These are phyloP conservation scores for Fraxinus paxiana DNA, from an alignment of 305 asterid species.

Conservation along the genomic window DNA sequence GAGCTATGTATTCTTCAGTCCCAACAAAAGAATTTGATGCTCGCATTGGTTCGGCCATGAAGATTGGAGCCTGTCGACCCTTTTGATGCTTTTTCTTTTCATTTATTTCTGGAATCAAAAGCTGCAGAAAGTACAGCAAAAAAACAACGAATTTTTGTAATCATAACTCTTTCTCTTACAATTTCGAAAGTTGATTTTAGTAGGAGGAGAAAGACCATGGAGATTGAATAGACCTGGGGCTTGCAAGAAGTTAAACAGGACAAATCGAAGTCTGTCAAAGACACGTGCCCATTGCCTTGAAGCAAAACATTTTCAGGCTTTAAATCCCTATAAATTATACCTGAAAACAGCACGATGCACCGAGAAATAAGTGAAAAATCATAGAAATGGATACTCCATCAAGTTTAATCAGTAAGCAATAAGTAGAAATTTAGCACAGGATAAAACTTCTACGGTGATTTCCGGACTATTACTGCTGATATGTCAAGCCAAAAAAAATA, in stretches of 20 bases:
- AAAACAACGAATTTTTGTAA: slow-evolving; percentile 2
- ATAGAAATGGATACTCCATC: background rate
- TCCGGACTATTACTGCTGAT: background rate
- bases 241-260: slow-evolving; percentile 97
- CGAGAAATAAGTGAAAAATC: background rate
- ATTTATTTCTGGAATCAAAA: slow-evolving; percentile 63
- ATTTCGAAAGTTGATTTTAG: background rate
- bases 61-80: slow-evolving; percentile 64
- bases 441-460: background rate
- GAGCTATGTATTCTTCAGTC: slow-evolving; percentile 96
- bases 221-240: slow-evolving; percentile 59
- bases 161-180: background rate
- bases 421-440: background rate
- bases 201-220: slow-evolving; percentile 3
- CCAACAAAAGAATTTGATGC: slow-evolving; percentile 97
- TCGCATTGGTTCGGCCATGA: slow-evolving; percentile 93
- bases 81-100: slow-evolving; percentile 66
- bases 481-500: background rate
- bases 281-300: slow-evolving; percentile 71
- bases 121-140: slow-evolving; percentile 45
- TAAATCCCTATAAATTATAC: slow-evolving; percentile 89
- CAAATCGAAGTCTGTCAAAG: slow-evolving; percentile 91
- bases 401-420: background rate
- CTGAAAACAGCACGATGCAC: slow-evolving; percentile 30
- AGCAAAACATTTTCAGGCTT: slow-evolving; percentile 89